A percentile compares a stretch with the other conserved stretches of the same genome.
These are phyloP conservation scores for Parietichytrium sp. DNA, from an alignment of 108 stramenopile species.

Conservation along the genomic window DNA sequence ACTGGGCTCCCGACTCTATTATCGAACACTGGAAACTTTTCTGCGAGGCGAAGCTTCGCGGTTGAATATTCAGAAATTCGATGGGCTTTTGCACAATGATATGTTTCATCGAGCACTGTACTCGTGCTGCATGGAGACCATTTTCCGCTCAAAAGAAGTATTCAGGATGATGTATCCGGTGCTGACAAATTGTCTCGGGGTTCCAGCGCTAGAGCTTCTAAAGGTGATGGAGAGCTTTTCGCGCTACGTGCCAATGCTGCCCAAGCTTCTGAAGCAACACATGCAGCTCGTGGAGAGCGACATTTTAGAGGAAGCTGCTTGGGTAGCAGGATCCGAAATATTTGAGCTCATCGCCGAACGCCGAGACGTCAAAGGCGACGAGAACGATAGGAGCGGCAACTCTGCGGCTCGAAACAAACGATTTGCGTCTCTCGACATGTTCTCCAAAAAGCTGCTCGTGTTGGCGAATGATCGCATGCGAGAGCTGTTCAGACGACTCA, in stretches of 20 bases:
- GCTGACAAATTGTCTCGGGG: background rate
- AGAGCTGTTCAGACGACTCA: background rate
- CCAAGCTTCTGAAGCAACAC: slow-evolving; percentile 21
- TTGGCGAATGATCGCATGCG: background rate
- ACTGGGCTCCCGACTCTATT: background rate
- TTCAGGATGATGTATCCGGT: slow-evolving; percentile 7
- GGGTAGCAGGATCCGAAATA: background rate
- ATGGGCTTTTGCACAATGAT: background rate
- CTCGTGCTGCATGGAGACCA: slow-evolving; percentile 33
- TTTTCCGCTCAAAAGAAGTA: slow-evolving; percentile 29
- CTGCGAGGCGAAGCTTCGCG: background rate
- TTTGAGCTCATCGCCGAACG: background rate
- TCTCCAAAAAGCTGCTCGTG: background rate
- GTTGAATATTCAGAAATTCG: background rate
- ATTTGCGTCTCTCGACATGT: slow-evolving; percentile 26
- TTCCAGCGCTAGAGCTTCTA: slow-evolving; percentile 27
- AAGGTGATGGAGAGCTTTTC: slow-evolving; percentile 38
- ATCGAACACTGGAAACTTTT: slow-evolving; percentile 12
- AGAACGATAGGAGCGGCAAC: background rate
- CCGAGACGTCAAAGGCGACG: background rate
- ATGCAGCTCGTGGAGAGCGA: slow-evolving; percentile 30
- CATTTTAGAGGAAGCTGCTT: background rate
- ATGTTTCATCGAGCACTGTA: slow-evolving; percentile 28
- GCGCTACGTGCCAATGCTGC: slow-evolving; percentile 26
- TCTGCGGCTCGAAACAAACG: background rate